phyloP scores from a whole-genome alignment of 192 early-diverging fungal species.

The Coemansia sp. region DNA sequence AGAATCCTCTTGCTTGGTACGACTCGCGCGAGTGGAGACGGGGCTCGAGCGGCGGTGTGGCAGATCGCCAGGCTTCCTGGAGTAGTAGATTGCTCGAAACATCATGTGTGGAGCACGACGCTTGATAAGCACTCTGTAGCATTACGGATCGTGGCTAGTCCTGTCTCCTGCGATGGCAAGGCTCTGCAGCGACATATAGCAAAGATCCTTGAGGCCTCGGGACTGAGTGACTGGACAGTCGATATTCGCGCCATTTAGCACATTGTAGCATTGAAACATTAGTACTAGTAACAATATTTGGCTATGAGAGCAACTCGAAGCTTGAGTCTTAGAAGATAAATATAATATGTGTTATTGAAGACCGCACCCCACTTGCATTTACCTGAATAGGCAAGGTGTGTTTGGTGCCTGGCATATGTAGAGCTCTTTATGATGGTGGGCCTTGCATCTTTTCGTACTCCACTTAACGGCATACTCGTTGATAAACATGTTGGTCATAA shows the following conservation, averaged over 20 bases:
- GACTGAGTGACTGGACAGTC: conserved; percentile 22
- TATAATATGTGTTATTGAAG: no score
- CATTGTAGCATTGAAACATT: background rate
- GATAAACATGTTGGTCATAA: no score
- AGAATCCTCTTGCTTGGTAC: conserved; percentile 28
- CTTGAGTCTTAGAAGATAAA: no score
- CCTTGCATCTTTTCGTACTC: no score
- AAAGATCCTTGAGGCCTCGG: conserved; percentile 18
- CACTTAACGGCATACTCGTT: no score
- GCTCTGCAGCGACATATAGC: conserved; percentile 21
- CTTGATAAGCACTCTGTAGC: conserved; percentile 15
- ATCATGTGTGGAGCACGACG: conserved; percentile 34
- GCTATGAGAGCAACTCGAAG: no score
- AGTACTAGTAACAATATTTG: no score
- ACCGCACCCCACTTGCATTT: no score
- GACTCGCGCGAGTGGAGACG: conserved; percentile 5
- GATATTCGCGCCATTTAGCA: conserved; percentile 18
- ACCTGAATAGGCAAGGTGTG: no score
- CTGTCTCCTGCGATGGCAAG: background rate
- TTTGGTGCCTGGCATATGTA: no score
- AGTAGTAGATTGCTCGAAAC: conserved; percentile 23
- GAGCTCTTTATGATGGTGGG: background rate
- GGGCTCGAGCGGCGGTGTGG: conserved; percentile 8
- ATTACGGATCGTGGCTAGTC: conserved; percentile 25
- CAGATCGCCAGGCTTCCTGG: conserved; percentile 33